Evolutionary conservation across 345 rosid species (phyloP).

Genomic region (Gossypium rotundifolium): DNA sequence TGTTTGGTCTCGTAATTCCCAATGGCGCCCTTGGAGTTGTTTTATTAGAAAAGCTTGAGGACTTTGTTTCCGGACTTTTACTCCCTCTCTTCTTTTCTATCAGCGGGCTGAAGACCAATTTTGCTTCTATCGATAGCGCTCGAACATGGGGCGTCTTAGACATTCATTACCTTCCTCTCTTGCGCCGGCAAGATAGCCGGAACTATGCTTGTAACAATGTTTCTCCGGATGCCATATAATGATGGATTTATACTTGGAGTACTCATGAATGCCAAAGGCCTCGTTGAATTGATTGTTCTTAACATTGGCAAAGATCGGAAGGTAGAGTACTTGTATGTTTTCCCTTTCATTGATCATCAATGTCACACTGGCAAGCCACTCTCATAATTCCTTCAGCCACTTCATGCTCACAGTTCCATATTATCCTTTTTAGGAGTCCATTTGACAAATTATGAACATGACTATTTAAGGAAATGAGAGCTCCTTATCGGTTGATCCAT

Average conservation of each 20-base stretch:
- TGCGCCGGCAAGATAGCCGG: conserved; percentile 69
- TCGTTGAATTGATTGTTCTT: conserved; percentile 84
- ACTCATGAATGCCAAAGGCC: conserved; percentile 91
- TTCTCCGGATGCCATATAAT: conserved; percentile 61
- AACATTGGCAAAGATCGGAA: conserved; percentile 84
- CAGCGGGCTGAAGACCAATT: conserved; percentile 79
- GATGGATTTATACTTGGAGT: conserved; percentile 86
- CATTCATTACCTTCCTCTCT: conserved; percentile 46
- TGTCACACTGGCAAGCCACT: no score
- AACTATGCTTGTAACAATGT: conserved; percentile 43
- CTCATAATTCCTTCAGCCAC: no score
- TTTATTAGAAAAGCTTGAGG: conserved; percentile 86
- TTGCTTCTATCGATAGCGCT: conserved; percentile 32
- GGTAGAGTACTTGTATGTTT: conserved; percentile 26
- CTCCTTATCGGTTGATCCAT: no score
- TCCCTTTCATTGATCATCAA: neutral
- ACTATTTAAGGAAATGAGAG: no score
- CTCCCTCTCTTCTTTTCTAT: conserved; percentile 91
- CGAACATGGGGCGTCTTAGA: conserved; percentile 43
- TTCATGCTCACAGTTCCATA: no score
- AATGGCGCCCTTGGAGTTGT: conserved; percentile 87
- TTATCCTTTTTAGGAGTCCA: no score
- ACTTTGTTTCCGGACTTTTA: conserved; percentile 88
- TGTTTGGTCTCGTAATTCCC: conserved; percentile 81
- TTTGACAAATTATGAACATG: no score